Evolutionary conservation across 2,329 filamentous ascomycete species (phyloP), one percentile per base, ranked within the genome.

Genomic region (Ramularia collo-cygni): DNA sequence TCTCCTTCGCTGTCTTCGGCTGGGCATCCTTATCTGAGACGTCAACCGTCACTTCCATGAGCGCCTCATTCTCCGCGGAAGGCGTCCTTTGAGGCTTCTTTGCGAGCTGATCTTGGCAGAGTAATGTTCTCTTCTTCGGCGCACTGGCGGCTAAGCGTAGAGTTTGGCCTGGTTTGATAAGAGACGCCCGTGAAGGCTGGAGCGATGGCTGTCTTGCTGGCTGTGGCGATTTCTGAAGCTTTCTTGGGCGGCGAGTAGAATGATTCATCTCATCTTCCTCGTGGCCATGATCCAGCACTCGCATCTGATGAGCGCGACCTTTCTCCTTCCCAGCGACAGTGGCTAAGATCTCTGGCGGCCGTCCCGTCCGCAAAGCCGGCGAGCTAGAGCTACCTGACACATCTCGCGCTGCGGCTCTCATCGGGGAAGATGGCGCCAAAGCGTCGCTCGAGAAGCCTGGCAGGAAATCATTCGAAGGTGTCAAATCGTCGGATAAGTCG

Each of bases 101-200:
- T 2, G 44, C 28, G 4, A 54, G 51, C 13, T 60, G 48, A n/a
- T 61, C 52, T 38, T 69, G 64, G 39, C 66, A 70, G 1, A 70
- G 46, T 9, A 71, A 51, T 15, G 43, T 48, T 41, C 59, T 68
- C 26, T 63, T 66, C 42, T 64, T 62, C 12, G 61, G 64, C 7
- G 57, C 55, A n/a, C 58, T 62, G 4, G 54, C 52, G 9, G 64
- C 55, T 7, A 71, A 49, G 2, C 63, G 63, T 19, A 70, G 42
- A 3, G 60, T 66, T 52, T 43, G 44, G 8, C 40, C 34, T 15
- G 38, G 24, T 37, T 42, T 42, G 26, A 41, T 37, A 18, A 37
- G 48, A 17, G 33, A 15, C 17, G 43, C 35, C 33, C 17, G 38
- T n/a, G 40, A 30, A 26, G 16, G 18, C 17, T 31, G 13, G 13